Percentiles rank a stretch among this genome's conserved stretches.
Evolutionary conservation across 2,329 filamentous ascomycete species (phyloP).

Genomic region (Ophiosphaerella herpotricha): DNA sequence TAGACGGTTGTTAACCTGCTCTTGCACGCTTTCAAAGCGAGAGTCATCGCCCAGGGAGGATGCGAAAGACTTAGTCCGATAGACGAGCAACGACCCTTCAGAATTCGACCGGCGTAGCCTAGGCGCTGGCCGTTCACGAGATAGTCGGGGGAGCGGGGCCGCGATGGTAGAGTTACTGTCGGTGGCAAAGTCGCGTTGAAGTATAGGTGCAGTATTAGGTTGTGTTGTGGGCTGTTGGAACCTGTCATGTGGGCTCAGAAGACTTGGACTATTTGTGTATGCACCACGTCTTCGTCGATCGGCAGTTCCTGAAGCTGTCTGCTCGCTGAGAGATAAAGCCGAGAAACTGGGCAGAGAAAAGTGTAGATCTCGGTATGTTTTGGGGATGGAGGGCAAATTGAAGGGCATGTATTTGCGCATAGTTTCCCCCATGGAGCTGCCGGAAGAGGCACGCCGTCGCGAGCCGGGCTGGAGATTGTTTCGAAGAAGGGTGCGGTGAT

Average conservation of each 20-base stretch:
- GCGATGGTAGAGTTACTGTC: conserved; percentile 17
- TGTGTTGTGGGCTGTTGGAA: conserved; percentile 18
- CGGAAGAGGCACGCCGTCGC: conserved; percentile 47
- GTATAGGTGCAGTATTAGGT: conserved; percentile 16
- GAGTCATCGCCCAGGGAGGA: conserved; percentile 85
- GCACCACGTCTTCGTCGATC: conserved; percentile 22
- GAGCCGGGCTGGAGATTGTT: conserved; percentile 42
- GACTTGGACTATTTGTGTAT: conserved; percentile 9
- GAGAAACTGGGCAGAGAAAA: conserved; percentile 44
- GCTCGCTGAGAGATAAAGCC: conserved; percentile 30
- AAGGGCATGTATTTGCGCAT: conserved; percentile 45
- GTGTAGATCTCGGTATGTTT: conserved; percentile 42
- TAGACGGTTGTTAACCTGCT: conserved; percentile 84
- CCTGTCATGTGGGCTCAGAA: conserved; percentile 28
- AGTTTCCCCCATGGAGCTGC: conserved; percentile 39
- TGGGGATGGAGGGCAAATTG: conserved; percentile 44
- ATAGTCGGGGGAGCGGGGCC: conserved; percentile 11
- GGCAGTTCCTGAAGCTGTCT: conserved; percentile 9
- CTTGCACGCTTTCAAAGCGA: conserved; percentile 77
- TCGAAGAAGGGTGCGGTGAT: conserved; percentile 44
- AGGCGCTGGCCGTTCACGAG: conserved; percentile 23
- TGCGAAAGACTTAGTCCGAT: conserved; percentile 73
- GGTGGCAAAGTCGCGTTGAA: conserved; percentile 22
- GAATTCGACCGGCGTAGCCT: conserved; percentile 67
- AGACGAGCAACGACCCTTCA: conserved; percentile 75